Conservation (phyloP, 2,329 filamentous ascomycete species). For the Thermothelomyces thermophilus region DNA sequence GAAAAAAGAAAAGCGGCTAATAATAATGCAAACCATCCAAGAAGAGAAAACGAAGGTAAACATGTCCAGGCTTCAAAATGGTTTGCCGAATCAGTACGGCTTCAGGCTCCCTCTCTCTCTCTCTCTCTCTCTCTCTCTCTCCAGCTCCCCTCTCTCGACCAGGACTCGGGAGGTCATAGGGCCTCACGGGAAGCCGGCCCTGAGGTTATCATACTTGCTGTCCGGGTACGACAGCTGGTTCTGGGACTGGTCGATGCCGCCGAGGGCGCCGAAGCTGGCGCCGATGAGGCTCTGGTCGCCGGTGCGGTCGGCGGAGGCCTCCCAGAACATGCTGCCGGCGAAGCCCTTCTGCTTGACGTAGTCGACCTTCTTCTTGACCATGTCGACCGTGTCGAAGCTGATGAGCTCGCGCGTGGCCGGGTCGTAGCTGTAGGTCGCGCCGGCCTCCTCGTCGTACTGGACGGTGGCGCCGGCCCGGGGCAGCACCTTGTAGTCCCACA, state of each 20-base stretch:
- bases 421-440: slow-evolving; percentile 69
- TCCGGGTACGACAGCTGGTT: slow-evolving; percentile 47
- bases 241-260: slow-evolving; percentile 38
- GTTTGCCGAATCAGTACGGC: too few relatives aligned
- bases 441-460: slow-evolving; percentile 48
- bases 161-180: too few relatives aligned
- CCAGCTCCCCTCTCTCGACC: too few relatives aligned
- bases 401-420: slow-evolving; percentile 53
- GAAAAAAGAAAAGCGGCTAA: too few relatives aligned
- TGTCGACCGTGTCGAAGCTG: slow-evolving; percentile 60
- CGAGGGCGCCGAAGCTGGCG: slow-evolving; percentile 37
- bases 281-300: slow-evolving; percentile 56
- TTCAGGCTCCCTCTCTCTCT: too few relatives aligned
- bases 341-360: slow-evolving; percentile 59
- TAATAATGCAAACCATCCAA: too few relatives aligned
- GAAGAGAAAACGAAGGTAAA: too few relatives aligned
- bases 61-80: too few relatives aligned
- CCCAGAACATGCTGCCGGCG: slow-evolving; percentile 83
- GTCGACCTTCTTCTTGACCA: slow-evolving; percentile 54
- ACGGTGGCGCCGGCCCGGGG: slow-evolving; percentile 56
- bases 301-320: slow-evolving; percentile 61
- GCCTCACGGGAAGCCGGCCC: slow-evolving; percentile 14
- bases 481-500: slow-evolving; percentile 77
- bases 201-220: slow-evolving; percentile 51
- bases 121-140: too few relatives aligned